These are phyloP conservation scores for Ceratocystis colombiana DNA, from an alignment of 2,329 filamentous ascomycete species.

Conservation along the genomic window DNA sequence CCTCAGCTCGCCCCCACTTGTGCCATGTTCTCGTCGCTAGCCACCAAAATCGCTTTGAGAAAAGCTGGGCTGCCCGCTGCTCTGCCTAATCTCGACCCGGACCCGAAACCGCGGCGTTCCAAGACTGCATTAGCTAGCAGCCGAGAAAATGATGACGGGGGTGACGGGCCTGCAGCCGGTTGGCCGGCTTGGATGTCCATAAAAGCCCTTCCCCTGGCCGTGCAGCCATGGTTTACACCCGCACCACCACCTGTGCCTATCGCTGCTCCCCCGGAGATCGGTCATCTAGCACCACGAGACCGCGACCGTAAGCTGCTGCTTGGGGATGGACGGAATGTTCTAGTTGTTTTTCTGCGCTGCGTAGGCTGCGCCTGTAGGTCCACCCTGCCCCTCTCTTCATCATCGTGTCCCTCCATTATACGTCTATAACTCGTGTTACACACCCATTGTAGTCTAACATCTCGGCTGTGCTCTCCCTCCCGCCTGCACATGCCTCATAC, in stretches of 20 bases:
- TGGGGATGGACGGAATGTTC: slow-evolving; percentile 37
- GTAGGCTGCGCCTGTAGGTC: slow-evolving; percentile 47
- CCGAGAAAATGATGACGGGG: slow-evolving; percentile 27
- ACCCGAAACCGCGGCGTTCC: slow-evolving; percentile 27
- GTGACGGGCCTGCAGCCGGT: neutral
- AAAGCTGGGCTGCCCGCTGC: slow-evolving; percentile 47
- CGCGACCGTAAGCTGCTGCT: slow-evolving; percentile 38
- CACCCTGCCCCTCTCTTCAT: slow-evolving; percentile 6
- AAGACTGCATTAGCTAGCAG: slow-evolving; percentile 28
- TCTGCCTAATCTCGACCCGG: slow-evolving; percentile 36
- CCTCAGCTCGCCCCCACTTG: neutral
- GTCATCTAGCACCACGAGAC: slow-evolving; percentile 42
- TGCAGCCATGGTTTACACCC: slow-evolving; percentile 45
- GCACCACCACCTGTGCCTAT: slow-evolving; percentile 42
- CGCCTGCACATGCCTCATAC: slow-evolving; percentile 6
- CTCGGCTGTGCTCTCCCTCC: neutral
- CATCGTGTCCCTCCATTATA: slow-evolving; percentile 11
- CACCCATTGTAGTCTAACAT: slow-evolving; percentile 3
- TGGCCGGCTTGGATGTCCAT: slow-evolving; percentile 43
- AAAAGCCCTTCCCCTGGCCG: slow-evolving; percentile 42
- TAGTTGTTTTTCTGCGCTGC: slow-evolving; percentile 46
- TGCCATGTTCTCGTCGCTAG: slow-evolving; percentile 46
- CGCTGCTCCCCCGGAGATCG: slow-evolving; percentile 38
- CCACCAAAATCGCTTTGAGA: slow-evolving; percentile 49
- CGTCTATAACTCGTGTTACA: neutral